Conservation (phyloP, 2,329 filamentous ascomycete species). For the Penicillium sp. region DNA sequence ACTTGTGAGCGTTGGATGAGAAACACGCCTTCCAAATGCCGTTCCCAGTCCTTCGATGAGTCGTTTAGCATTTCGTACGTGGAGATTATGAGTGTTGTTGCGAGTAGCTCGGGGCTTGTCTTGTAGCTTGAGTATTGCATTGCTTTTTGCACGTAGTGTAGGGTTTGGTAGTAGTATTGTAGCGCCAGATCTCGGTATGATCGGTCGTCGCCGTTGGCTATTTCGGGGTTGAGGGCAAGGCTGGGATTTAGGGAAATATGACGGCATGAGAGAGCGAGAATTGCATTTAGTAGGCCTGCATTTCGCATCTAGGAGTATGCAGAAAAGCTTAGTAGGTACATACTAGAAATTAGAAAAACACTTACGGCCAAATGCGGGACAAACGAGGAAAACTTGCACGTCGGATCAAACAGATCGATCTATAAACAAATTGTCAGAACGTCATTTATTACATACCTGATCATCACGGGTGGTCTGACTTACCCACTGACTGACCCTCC, state of each 20-base stretch:
- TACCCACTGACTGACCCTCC: conserved; percentile 19
- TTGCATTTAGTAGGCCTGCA: conserved; percentile 25
- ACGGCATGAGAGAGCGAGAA: conserved; percentile 23
- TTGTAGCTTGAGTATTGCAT: conserved; percentile 24
- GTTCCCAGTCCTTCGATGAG: conserved; percentile 26
- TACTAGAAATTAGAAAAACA: not conserved
- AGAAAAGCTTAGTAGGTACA: conserved; percentile 7
- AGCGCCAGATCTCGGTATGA: conserved; percentile 19
- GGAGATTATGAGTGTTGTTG: conserved; percentile 25
- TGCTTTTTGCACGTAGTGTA: conserved; percentile 26
- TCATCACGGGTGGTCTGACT: not conserved
- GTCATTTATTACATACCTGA: not conserved
- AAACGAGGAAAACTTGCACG: conserved; percentile 19
- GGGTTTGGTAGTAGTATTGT: conserved; percentile 27
- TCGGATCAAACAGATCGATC: conserved; percentile 24
- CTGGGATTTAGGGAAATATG: conserved; percentile 20
- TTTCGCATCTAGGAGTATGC: conserved; percentile 17
- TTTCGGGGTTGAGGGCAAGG: conserved; percentile 2
- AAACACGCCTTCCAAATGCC: conserved; percentile 27
- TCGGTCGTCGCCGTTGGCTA: not conserved
- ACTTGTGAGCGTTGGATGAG: conserved; percentile 26
- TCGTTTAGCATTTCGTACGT: conserved; percentile 30
- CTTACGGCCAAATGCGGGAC: conserved; percentile 19
- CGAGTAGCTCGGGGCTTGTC: conserved; percentile 25
- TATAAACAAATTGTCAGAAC: conserved; percentile 4